Percentiles rank a stretch among this genome's conserved stretches.
phyloP scores from a whole-genome alignment of 495 filamentous ascomycete species.

The Neurospora terricola region DNA sequence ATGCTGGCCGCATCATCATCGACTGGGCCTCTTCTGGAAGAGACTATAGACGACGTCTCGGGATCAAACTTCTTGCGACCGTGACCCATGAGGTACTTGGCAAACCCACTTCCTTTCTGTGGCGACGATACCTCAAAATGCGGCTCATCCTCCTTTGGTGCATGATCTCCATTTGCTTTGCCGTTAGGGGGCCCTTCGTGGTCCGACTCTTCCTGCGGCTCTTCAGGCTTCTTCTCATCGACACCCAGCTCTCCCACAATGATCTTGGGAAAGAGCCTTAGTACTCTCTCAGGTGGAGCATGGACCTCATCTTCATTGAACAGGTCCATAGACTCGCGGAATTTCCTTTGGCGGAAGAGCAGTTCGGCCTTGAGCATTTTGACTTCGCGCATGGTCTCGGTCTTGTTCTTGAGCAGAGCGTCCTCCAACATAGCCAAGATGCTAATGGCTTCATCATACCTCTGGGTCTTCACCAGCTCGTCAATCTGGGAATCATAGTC shows the following conservation, averaged over 20 bases:
- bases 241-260: slow-evolving; percentile 68
- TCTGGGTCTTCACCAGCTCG: slow-evolving; percentile 63
- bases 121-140: slow-evolving; percentile 29
- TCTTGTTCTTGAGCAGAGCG: slow-evolving; percentile 77
- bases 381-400: slow-evolving; percentile 64
- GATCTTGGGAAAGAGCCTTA: slow-evolving; percentile 69
- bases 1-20: slow-evolving; percentile 39
- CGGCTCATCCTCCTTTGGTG: slow-evolving; percentile 20
- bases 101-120: slow-evolving; percentile 31
- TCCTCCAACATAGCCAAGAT: slow-evolving; percentile 83
- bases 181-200: slow-evolving; percentile 38
- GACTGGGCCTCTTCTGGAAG: slow-evolving; percentile 39
- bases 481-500: slow-evolving; percentile 90
- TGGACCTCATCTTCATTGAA: slow-evolving; percentile 72
- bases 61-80: slow-evolving; percentile 38
- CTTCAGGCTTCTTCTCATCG: slow-evolving; percentile 28
- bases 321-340: slow-evolving; percentile 78
- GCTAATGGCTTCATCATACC: slow-evolving; percentile 88
- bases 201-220: slow-evolving; percentile 25
- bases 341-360: slow-evolving; percentile 74
- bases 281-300: slow-evolving; percentile 81
- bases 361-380: slow-evolving; percentile 84
- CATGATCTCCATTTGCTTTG: slow-evolving; percentile 34
- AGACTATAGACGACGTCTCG: slow-evolving; percentile 57
- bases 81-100: slow-evolving; percentile 42